Evolutionary conservation across 2,329 filamentous ascomycete species (phyloP).

Genomic region (Corniculantispora saksenae): DNA sequence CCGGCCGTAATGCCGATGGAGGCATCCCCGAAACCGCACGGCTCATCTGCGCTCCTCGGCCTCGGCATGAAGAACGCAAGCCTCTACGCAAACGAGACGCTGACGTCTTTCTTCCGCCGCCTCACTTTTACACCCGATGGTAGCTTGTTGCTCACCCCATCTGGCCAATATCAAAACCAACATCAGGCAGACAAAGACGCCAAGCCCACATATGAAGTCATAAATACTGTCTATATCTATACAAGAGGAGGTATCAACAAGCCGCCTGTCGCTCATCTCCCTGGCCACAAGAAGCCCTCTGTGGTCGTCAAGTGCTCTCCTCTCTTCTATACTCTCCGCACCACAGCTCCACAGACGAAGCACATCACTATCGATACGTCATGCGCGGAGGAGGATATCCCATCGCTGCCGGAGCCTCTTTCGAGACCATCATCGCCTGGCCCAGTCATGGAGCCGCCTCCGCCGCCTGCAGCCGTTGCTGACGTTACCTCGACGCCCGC

Average conservation of each 20-base stretch:
- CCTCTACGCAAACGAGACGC: conserved; percentile 93
- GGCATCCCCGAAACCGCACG: conserved; percentile 77
- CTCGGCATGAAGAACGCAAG: conserved; percentile 78
- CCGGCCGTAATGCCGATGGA: conserved; percentile 95
- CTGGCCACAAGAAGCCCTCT: conserved; percentile 96
- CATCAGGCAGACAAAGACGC: conserved; percentile 64
- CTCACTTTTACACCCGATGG: conserved; percentile 95
- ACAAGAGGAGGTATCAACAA: conserved; percentile 95
- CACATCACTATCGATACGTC: conserved; percentile 95
- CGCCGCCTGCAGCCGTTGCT: conserved; percentile 56
- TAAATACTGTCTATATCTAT: conserved; percentile 98
- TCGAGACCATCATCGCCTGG: conserved; percentile 59
- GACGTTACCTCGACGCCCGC: conserved; percentile 54
- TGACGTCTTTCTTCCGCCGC: conserved; percentile 94
- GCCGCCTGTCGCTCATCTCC: conserved; percentile 89
- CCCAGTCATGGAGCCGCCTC: conserved; percentile 82
- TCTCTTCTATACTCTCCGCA: conserved; percentile 78
- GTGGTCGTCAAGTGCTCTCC: conserved; percentile 95
- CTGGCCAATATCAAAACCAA: conserved; percentile 89
- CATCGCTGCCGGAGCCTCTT: conserved; percentile 79
- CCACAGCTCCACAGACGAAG: conserved; percentile 68
- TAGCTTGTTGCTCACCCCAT: conserved; percentile 88
- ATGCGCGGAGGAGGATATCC: conserved; percentile 79
- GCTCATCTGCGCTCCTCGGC: conserved; percentile 52
- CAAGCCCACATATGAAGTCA: conserved; percentile 80